Evolutionary conservation across 306 rosid genomes (phyloP).

Genomic region (Geum urbanum): DNA sequence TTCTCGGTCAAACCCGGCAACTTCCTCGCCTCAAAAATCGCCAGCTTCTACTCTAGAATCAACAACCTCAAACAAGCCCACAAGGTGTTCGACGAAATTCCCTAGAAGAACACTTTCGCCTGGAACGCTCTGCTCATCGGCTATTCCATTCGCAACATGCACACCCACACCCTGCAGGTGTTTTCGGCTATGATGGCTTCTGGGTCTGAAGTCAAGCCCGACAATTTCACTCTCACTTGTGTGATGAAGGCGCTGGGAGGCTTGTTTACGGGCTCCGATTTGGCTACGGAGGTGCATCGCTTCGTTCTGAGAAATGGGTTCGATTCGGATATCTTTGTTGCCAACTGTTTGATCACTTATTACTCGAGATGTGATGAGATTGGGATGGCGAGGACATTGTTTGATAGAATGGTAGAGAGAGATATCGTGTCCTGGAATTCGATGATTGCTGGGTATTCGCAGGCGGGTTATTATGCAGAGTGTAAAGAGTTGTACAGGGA

Average conservation of each 20-base stretch:
- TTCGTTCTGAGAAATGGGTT: slow-evolving; percentile 43
- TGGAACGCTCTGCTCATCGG: slow-evolving; percentile 79
- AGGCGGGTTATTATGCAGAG: slow-evolving; percentile 55
- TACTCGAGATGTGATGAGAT: slow-evolving; percentile 61
- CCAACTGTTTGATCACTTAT: slow-evolving; percentile 56
- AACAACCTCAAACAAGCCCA: slow-evolving; percentile 44
- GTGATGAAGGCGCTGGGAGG: slow-evolving; percentile 56
- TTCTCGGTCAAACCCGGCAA: slow-evolving; percentile 62
- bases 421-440: slow-evolving; percentile 86
- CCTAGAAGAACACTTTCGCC: slow-evolving; percentile 51
- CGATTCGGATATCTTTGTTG: slow-evolving; percentile 55
- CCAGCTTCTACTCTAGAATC: slow-evolving; percentile 47
- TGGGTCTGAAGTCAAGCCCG: slow-evolving; percentile 30
- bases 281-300: slow-evolving; percentile 52
- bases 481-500: slow-evolving; percentile 56
- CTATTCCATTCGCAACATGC: slow-evolving; percentile 46
- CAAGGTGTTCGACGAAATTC: slow-evolving; percentile 59
- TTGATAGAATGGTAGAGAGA: slow-evolving; percentile 47
- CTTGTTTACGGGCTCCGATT: slow-evolving; percentile 18
- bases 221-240: slow-evolving; percentile 51
- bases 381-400: slow-evolving; percentile 48
- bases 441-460: slow-evolving; percentile 81
- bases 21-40: slow-evolving; percentile 80
- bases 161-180: slow-evolving; percentile 41
- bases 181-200: slow-evolving; percentile 41